A percentile compares a stretch with the other conserved stretches of the same genome.
phyloP scores from a whole-genome alignment of 73 alveolate genomes.

The Effrenium voratum region DNA sequence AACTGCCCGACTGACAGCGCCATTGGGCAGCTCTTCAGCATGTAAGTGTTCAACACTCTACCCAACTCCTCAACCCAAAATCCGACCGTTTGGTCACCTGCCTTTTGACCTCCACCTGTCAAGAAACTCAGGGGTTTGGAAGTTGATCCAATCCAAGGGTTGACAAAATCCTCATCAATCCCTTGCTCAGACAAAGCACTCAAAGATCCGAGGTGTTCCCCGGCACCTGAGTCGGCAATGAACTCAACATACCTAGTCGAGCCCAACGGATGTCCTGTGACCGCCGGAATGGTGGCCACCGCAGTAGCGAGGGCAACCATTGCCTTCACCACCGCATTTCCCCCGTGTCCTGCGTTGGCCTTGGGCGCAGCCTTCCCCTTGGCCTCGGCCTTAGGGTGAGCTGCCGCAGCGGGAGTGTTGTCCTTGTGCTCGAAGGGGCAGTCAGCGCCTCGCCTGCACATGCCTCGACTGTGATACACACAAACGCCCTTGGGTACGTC shows the following conservation, averaged over 20 bases:
- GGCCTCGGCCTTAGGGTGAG: background rate
- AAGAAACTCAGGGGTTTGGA: background rate
- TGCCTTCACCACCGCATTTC: background rate
- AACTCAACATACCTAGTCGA: background rate
- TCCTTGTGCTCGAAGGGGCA: slow-evolving; percentile 36
- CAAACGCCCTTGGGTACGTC: background rate
- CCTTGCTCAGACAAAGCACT: background rate
- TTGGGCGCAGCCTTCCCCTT: background rate
- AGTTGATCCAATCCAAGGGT: background rate
- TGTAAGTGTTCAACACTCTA: background rate
- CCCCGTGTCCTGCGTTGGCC: background rate
- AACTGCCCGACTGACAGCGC: background rate
- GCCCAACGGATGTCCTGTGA: background rate
- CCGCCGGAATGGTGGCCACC: background rate
- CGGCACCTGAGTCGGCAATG: slow-evolving; percentile 25
- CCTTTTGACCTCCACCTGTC: slow-evolving; percentile 21
- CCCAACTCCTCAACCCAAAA: background rate
- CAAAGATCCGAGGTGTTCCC: background rate
- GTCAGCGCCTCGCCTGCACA: background rate
- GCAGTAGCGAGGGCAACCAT: background rate
- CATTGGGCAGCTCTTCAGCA: background rate
- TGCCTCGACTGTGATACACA: background rate
- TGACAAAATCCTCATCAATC: background rate
- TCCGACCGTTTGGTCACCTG: background rate
- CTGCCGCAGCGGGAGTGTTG: background rate